phyloP scores from a whole-genome alignment of 306 rosid genomes.

The Heteromeles arbutifolia region DNA sequence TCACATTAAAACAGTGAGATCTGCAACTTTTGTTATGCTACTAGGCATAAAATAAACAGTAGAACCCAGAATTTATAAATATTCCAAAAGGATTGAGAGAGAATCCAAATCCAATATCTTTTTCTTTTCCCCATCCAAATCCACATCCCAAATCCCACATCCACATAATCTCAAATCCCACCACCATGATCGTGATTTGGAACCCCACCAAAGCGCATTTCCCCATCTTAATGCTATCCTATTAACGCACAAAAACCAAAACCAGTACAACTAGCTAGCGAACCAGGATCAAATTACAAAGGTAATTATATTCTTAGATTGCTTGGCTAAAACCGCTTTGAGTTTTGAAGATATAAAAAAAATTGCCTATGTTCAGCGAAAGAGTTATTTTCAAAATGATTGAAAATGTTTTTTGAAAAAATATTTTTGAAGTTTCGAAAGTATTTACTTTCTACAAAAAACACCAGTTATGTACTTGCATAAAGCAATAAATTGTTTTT shows the following conservation, averaged over 20 bases:
- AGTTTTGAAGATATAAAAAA: no score
- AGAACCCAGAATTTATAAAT: not conserved
- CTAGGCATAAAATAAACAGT: not conserved
- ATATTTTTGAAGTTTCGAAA: no score
- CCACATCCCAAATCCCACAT: conserved; percentile 1
- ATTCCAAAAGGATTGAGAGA: not conserved
- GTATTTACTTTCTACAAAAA: no score
- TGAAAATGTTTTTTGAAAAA: no score
- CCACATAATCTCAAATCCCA: conserved; percentile 7
- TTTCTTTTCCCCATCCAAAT: not conserved
- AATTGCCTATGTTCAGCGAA: no score
- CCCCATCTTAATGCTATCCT: not conserved
- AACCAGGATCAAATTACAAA: no score
- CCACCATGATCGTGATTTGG: conserved; percentile 11
- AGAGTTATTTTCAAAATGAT: no score
- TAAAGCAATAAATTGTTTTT: no score
- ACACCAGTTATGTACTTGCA: no score
- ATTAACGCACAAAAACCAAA: not conserved
- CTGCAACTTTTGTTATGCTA: not conserved
- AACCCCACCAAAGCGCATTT: not conserved
- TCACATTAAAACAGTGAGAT: not conserved
- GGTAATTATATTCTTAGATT: no score
- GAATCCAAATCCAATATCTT: conserved; percentile 1
- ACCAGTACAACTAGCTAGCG: not conserved
- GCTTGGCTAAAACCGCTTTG: not conserved